A percentile compares a stretch with the other conserved stretches of the same genome.
These are phyloP conservation scores for Skeletonema menzelii DNA, from an alignment of 108 stramenopile species.

Conservation along the genomic window DNA sequence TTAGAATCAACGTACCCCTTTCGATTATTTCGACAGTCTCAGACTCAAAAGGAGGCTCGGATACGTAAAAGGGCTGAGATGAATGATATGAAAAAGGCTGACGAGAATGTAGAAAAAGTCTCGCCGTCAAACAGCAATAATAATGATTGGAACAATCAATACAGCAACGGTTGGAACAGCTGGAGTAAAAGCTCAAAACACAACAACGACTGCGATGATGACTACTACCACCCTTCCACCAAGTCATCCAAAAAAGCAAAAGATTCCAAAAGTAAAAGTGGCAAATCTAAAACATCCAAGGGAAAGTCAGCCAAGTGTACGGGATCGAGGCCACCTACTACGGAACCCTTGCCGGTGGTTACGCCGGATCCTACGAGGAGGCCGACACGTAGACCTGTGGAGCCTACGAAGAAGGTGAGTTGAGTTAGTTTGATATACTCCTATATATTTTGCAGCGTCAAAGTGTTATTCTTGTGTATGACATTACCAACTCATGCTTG, in stretches of 20 bases:
- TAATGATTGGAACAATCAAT: not conserved
- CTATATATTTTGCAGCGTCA: no score
- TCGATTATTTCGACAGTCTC: not conserved
- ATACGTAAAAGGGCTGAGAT: not conserved
- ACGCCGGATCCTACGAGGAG: not conserved
- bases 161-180: not conserved
- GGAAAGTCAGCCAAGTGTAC: not conserved
- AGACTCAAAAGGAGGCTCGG: not conserved
- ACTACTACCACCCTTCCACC: not conserved
- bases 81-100: not conserved
- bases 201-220: not conserved
- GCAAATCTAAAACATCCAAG: not conserved
- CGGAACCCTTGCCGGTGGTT: not conserved
- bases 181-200: not conserved
- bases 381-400: not conserved
- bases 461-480: no score
- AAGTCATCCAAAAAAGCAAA: not conserved
- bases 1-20: not conserved
- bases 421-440: not conserved
- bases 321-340: not conserved
- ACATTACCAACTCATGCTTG: no score
- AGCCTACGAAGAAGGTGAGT: not conserved
- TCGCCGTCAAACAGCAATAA: not conserved
- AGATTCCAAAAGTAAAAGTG: not conserved
- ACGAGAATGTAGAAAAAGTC: no score